These are phyloP conservation scores for Rubroshorea leprosula DNA, from an alignment of 345 rosid species.

Conservation along the genomic window DNA sequence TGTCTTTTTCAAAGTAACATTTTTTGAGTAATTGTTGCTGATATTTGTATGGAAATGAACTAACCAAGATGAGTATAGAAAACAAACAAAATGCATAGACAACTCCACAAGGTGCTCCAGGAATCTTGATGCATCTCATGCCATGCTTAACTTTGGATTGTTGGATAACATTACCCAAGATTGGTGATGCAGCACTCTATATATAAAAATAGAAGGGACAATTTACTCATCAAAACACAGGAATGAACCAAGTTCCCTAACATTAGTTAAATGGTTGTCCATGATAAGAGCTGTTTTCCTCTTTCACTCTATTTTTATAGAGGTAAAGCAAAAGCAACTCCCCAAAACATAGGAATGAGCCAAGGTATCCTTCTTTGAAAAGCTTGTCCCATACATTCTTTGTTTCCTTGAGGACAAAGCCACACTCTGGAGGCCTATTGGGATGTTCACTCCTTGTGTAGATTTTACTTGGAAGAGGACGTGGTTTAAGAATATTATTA, in stretches of 20 bases:
- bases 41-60: too few species aligned
- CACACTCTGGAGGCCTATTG: constrained; percentile 21
- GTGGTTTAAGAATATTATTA: too few species aligned
- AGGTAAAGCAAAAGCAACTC: constrained; percentile 22
- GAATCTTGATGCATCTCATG: constrained; percentile 44
- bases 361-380: constrained; percentile 56
- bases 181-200: constrained; percentile 69
- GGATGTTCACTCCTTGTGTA: too few species aligned
- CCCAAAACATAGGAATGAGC: constrained; percentile 72
- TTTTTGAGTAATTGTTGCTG: too few species aligned
- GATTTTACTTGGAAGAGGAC: too few species aligned
- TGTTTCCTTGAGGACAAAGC: constrained; percentile 46
- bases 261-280: too few species aligned
- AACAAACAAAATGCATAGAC: constrained; percentile 54
- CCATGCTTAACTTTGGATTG: constrained; percentile 40
- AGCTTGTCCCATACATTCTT: constrained; percentile 56
- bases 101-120: constrained; percentile 62
- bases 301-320: background rate
- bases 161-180: constrained; percentile 36
- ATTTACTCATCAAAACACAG: background rate
- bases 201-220: constrained; percentile 17
- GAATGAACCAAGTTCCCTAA: too few species aligned
- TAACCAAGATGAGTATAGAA: constrained; percentile 83
- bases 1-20: too few species aligned
- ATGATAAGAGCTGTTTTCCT: too few species aligned